These are phyloP conservation scores for Myxozyma neglecta DNA, from an alignment of 805 yeast species.

Conservation along the genomic window DNA sequence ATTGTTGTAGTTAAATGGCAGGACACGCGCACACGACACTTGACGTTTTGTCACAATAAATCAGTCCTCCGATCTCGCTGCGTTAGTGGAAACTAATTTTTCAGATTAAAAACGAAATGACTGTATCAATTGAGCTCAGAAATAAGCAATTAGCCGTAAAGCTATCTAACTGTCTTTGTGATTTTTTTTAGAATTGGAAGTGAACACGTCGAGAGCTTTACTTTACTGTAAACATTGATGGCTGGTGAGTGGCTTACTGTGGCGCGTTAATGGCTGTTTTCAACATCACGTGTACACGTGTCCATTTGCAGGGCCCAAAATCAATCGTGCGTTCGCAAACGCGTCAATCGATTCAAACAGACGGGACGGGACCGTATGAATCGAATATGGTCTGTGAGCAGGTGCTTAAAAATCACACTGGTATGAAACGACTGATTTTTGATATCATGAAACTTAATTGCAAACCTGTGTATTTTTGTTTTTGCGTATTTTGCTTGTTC, in stretches of 20 bases:
- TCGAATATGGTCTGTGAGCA: not conserved
- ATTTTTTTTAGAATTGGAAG: not conserved
- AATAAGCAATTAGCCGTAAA: not conserved
- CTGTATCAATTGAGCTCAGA: not conserved
- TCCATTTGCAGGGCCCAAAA: not conserved
- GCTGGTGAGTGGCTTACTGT: not conserved
- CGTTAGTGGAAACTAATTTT: no score
- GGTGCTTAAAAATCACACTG: not conserved
- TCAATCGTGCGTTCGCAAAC: no score
- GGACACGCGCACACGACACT: no score
- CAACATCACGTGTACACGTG: not conserved
- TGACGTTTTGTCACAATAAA: no score
- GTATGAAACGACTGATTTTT: no score
- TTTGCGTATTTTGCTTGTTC: no score
- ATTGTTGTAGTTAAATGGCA: not conserved
- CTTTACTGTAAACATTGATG: not conserved
- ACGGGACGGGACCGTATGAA: no score
- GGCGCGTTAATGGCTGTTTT: not conserved
- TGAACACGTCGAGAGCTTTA: constrained; percentile 2
- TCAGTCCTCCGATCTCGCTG: no score
- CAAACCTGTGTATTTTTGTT: no score
- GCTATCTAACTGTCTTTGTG: not conserved
- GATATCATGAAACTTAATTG: no score
- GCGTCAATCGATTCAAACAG: no score
- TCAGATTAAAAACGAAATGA: not conserved